Base-by-base conservation (phyloP, 2,329 filamentous ascomycete species). In the Sphaerulina populicola region DNA sequence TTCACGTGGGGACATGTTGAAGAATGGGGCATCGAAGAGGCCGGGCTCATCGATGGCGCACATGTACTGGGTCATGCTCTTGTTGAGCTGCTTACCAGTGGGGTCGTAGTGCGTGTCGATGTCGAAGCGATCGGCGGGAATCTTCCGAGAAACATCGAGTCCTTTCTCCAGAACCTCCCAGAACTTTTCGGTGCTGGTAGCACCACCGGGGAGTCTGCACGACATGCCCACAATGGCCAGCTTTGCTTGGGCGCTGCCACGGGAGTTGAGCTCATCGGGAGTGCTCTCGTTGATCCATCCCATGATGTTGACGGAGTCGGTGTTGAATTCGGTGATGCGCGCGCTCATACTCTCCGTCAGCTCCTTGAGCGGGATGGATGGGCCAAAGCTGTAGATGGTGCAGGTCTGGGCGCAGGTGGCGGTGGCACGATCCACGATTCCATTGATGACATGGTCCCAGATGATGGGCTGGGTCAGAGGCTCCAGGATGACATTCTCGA, bases 21-120 rank as follows among this genome's bases (percentile, higher is more conserved):
- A 73, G 51, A 72, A 70, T 0, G 57, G 56, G 2, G 65, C 54
- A 55, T 73, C 70, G 47, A 73, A 73, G 1, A 62, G 29, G 0
- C 64, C 69, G 0, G 70, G 66, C 3, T 66, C 43, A 11, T 69
- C 60, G n/a, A 72, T 60, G 29, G 66, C 72, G 44, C 64, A 68
- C 1, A 70, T 69, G 43, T 65, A 69, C 5, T 53, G 59, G 0
- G 63, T 66, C 3, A 41, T 50, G 31, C 51, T 70, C 27, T 38
- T 51, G 44, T 59, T 59, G 31, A 39, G 18, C n/a, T 38, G 30
- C 31, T 54, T 53, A 7, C 55, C 55, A 11, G 48, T 50, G 0
- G 52, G 35, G 38, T 57, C 57, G 37, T 44, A 44, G 31, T 59
- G 57, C 10, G 50, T 51, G n/a, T 52, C 37, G 11, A 46, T 21